Conservation (phyloP, 495 filamentous ascomycete genomes). For the Astrocystis sublimbata region DNA sequence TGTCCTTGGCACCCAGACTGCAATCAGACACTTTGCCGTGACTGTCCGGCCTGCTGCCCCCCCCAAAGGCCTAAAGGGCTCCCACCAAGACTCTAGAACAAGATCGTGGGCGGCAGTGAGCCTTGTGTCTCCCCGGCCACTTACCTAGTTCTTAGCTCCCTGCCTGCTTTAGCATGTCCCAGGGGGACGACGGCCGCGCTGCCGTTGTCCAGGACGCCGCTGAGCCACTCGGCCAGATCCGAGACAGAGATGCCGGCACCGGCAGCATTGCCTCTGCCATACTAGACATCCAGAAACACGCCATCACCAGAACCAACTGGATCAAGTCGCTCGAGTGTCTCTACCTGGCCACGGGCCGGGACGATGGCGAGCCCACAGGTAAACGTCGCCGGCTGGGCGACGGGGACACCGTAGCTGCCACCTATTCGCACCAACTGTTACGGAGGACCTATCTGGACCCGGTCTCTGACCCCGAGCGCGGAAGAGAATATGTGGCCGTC, state of each 20-base stretch:
- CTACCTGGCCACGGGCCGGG: constrained; percentile 20
- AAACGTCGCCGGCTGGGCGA: constrained; percentile 29
- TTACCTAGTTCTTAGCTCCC: too few relatives aligned
- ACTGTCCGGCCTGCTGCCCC: background rate
- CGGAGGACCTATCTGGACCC: constrained; percentile 27
- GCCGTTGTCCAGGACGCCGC: constrained; percentile 35
- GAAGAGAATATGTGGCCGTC: constrained; percentile 32
- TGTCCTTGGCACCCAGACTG: too few relatives aligned
- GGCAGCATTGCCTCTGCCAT: constrained; percentile 28
- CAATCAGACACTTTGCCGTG: too few relatives aligned
- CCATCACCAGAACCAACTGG: constrained; percentile 27
- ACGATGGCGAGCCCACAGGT: constrained; percentile 24
- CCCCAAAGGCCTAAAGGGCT: too few relatives aligned
- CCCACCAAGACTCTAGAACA: background rate
- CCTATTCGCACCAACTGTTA: constrained; percentile 18
- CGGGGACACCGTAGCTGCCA: constrained; percentile 22
- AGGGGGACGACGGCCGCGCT: constrained; percentile 15
- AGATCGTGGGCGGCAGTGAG: background rate
- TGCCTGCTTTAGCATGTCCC: constrained; percentile 28
- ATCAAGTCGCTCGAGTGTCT: constrained; percentile 34
- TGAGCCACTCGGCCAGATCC: constrained; percentile 29
- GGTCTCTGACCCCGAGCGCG: constrained; percentile 15
- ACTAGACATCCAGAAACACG: constrained; percentile 27
- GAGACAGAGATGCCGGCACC: constrained; percentile 20
- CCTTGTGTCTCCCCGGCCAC: constrained; percentile 2